Conservation (phyloP, 306 rosid genomes). For the Prunus dulcis region DNA sequence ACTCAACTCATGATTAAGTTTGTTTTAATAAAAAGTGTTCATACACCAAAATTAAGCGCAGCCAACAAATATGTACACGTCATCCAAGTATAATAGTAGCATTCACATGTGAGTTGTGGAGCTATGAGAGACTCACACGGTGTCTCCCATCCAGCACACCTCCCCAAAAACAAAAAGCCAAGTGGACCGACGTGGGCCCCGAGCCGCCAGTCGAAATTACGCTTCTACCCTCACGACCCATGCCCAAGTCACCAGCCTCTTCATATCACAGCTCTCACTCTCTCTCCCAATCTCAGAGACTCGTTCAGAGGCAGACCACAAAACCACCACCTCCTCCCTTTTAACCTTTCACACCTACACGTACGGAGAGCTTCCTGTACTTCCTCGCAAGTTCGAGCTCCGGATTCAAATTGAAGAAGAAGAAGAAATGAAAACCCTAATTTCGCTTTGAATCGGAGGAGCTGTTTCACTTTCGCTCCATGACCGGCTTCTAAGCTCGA, state of each 20-base stretch:
- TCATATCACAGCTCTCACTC: neutral
- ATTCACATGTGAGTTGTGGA: neutral
- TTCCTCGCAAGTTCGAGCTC: neutral
- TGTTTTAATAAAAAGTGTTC: too few species aligned
- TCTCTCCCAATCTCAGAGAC: neutral
- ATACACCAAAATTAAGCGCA: too few species aligned
- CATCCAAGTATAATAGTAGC: neutral
- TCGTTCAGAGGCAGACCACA: neutral
- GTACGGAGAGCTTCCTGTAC: neutral
- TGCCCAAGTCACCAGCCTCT: neutral
- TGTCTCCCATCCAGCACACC: neutral
- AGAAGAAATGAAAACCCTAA: slow-evolving; percentile 17
- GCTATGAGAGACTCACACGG: neutral
- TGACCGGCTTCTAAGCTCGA: slow-evolving; percentile 24
- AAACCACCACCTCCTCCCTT: neutral
- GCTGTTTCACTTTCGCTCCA: neutral
- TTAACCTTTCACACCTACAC: neutral
- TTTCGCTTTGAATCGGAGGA: neutral
- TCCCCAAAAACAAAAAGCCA: neutral
- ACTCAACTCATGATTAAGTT: too few species aligned
- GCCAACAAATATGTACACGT: too few species aligned
- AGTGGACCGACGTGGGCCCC: neutral
- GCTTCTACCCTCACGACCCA: neutral
- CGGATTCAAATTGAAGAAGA: neutral
- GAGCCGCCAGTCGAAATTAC: neutral